Percentiles rank a stretch among this genome's conserved stretches.
phyloP scores from a whole-genome alignment of 129 eudicot species.

The Saposhnikovia divaricata region DNA sequence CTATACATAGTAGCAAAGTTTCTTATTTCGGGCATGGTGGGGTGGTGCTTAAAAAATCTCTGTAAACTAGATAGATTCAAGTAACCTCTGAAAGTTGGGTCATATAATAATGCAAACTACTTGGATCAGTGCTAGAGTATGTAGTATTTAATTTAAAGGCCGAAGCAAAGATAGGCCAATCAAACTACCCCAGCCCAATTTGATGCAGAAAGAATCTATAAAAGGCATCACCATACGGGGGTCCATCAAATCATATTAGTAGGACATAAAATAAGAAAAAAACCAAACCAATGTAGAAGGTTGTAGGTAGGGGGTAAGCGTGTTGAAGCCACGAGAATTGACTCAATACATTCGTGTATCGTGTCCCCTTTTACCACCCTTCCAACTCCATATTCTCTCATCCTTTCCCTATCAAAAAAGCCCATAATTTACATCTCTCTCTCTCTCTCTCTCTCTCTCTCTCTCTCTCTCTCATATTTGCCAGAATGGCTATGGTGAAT shows the following conservation, averaged over 20 bases:
- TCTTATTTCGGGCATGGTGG: not conserved
- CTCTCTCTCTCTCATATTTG: too few species aligned
- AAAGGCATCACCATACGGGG: not conserved
- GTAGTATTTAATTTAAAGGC: too few species aligned
- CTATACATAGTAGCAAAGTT: not conserved
- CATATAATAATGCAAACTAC: not conserved
- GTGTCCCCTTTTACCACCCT: slow-evolving; percentile 67
- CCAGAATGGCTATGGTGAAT: slow-evolving; percentile 47
- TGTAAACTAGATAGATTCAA: too few species aligned
- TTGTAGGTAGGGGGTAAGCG: slow-evolving; percentile 23
- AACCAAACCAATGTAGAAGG: not conserved
- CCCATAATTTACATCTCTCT: not conserved
- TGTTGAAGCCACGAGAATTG: slow-evolving; percentile 58
- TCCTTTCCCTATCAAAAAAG: not conserved
- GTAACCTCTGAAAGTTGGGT: not conserved
- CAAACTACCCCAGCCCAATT: not conserved
- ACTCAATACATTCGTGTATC: not conserved
- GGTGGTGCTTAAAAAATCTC: too few species aligned
- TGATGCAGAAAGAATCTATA: not conserved
- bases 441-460: not conserved
- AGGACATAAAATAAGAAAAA: not conserved
- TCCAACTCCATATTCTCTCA: slow-evolving; percentile 21
- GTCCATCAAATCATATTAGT: not conserved
- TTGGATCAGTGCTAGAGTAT: not conserved
- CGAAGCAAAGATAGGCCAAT: not conserved